Conservation (phyloP, 352 stramenopile genomes). For the Thraustochytrium sp. region DNA sequence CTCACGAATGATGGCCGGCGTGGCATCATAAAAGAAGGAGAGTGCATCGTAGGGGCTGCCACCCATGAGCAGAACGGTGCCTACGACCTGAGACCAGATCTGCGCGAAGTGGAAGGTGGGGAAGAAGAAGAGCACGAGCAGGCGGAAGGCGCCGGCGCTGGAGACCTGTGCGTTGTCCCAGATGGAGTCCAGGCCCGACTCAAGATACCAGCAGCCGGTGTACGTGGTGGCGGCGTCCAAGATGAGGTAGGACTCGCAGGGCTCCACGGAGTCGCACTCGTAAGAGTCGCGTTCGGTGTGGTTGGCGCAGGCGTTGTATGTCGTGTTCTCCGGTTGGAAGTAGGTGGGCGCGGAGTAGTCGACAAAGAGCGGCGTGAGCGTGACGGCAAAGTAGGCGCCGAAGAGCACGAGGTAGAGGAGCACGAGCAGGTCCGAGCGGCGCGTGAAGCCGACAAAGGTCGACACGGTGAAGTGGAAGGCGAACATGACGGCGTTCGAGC, state of each 20-base stretch:
- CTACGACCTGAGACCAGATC: neutral
- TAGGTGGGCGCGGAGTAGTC: neutral
- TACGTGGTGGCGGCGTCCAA: constrained; percentile 10
- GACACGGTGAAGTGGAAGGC: neutral
- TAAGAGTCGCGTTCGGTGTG: neutral
- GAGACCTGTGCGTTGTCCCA: neutral
- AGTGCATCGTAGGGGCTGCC: neutral
- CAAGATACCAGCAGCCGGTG: constrained; percentile 18
- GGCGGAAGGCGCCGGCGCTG: neutral
- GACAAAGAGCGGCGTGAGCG: neutral
- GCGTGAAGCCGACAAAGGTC: neutral
- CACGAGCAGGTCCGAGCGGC: neutral
- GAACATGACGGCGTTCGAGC: neutral
- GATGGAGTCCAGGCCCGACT: neutral
- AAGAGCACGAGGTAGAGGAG: neutral
- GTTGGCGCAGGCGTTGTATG: neutral
- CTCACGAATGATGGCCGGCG: neutral
- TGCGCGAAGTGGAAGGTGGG: constrained; percentile 19
- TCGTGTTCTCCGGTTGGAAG: constrained; percentile 4
- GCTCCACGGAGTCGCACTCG: neutral
- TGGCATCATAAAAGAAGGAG: neutral
- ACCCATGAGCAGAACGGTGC: neutral
- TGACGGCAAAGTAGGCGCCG: neutral
- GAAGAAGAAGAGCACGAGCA: constrained; percentile 5
- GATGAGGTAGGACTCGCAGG: neutral